Evolutionary conservation across 23 red algal genomes (phyloP), one percentile per base, ranked within the genome.

Genomic region (Chondrus crispus): DNA sequence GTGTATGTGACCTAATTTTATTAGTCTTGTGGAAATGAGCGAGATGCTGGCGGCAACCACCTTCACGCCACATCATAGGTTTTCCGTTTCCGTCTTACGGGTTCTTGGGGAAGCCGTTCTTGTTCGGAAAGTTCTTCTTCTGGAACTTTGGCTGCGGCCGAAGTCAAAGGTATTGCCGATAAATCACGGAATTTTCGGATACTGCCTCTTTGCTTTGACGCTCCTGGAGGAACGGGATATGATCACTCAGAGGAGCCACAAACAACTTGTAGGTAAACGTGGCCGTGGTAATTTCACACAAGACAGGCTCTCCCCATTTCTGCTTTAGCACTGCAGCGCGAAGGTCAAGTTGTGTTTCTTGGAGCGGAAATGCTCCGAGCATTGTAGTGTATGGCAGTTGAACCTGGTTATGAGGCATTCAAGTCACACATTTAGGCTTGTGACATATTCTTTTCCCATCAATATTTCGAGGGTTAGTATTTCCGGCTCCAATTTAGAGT

Each of bases 241-340:
- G 29, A 49, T 90, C 55, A 16, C 60, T 60, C 26, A 90, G 51
- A 54, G 86, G 69, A 20, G 71, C 54, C 11, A 90, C 68, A 62
- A 90, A 90, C 16, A 26, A 28, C 37, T 90, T 75, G 54, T 69
- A 76, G 13, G 86, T 43, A 51, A 58, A 90, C 13, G 46, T 43
- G 12, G 54, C 58, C 20, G 86, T 36, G n/a, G 39, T 38, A 57
- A 78, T 80, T 24, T 90, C 54, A 28, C 1, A 28, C 24, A 83
- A 24, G 32, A 28, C 46, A 18, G 19, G 28, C 28, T 37, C 29
- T 33, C 45, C 18, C 78, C 78, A 83, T 26, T 20, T 7, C 24
- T n/a, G n/a, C n/a, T n/a, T n/a, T n/a, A n/a, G n/a, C n/a, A n/a
- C n/a, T n/a, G n/a, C n/a, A n/a, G n/a, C n/a, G n/a, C n/a, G n/a